phyloP scores from a whole-genome alignment of 2,329 filamentous ascomycete genomes.

The Escovopsis sp. region DNA sequence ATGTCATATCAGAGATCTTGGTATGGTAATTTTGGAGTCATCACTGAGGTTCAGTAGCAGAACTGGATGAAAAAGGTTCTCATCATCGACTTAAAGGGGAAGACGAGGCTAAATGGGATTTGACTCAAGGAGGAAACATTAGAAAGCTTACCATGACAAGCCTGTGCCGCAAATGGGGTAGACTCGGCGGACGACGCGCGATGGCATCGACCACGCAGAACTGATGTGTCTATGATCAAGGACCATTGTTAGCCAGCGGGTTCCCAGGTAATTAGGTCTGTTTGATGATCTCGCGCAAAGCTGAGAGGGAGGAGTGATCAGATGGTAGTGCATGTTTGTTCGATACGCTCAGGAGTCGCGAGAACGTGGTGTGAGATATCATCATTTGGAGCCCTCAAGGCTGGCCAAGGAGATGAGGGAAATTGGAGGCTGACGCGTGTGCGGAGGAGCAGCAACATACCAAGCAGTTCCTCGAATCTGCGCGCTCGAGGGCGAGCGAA shows the following conservation, averaged over 20 bases:
- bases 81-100: conserved; percentile 33
- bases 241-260: neutral
- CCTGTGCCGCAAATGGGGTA: too few species aligned
- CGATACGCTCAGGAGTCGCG: conserved; percentile 44
- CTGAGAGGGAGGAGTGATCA: conserved; percentile 25
- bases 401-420: neutral
- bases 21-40: conserved; percentile 51
- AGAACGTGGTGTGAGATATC: conserved; percentile 42
- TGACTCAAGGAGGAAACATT: neutral
- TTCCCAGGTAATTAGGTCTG: neutral
- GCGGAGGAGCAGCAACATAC: neutral
- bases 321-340: conserved; percentile 68
- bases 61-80: conserved; percentile 51
- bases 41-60: conserved; percentile 58
- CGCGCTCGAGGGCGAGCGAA: too few species aligned
- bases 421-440: neutral
- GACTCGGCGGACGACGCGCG: neutral
- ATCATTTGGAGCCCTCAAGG: conserved; percentile 25
- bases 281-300: neutral
- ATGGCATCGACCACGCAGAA: neutral
- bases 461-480: neutral
- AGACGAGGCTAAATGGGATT: too few species aligned
- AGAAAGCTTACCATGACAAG: neutral
- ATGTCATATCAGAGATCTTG: conserved; percentile 37
- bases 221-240: neutral